Conservation (phyloP, 140 eudicot species). For the Senecio squalidus region DNA sequence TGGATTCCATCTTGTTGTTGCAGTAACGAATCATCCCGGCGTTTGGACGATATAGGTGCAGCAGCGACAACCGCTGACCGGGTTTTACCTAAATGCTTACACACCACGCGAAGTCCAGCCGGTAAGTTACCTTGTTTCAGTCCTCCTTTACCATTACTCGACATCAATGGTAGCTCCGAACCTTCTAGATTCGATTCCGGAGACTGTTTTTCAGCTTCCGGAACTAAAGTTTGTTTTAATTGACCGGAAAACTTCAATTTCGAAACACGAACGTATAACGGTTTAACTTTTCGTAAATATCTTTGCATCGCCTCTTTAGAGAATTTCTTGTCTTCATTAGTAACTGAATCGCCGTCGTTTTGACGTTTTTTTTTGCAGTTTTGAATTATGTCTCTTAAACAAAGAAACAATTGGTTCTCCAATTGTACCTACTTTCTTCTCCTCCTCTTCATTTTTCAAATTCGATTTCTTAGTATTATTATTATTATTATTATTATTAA, state of each 20-base stretch:
- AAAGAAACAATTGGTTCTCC: conserved; percentile 57
- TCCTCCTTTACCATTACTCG: conserved; percentile 22
- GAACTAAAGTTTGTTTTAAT: conserved; percentile 24
- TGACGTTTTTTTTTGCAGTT: conserved; percentile 17
- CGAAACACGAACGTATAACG: conserved; percentile 72
- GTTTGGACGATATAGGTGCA: conserved; percentile 31
- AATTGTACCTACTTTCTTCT: conserved; percentile 12
- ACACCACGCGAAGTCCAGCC: conserved; percentile 63
- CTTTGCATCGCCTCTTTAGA: conserved; percentile 63
- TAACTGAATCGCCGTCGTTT: conserved; percentile 17
- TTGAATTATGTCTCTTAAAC: conserved; percentile 57
- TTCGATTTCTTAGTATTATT: conserved; percentile 43
- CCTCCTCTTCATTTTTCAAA: neutral
- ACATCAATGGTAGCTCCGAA: conserved; percentile 15
- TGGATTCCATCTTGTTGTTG: conserved; percentile 94
- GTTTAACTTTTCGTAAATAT: conserved; percentile 78
- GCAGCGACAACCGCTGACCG: conserved; percentile 58
- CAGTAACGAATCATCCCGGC: conserved; percentile 80
- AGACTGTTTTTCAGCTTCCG: conserved; percentile 24
- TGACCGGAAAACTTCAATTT: conserved; percentile 57
- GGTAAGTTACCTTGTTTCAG: conserved; percentile 55
- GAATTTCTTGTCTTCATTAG: conserved; percentile 35
- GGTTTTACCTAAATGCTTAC: conserved; percentile 72
- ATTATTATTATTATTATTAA: too few species aligned
- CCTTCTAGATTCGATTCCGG: conserved; percentile 24